Conservation (phyloP, 768 basidiomycete genomes). For the Amanita fuliginea region DNA sequence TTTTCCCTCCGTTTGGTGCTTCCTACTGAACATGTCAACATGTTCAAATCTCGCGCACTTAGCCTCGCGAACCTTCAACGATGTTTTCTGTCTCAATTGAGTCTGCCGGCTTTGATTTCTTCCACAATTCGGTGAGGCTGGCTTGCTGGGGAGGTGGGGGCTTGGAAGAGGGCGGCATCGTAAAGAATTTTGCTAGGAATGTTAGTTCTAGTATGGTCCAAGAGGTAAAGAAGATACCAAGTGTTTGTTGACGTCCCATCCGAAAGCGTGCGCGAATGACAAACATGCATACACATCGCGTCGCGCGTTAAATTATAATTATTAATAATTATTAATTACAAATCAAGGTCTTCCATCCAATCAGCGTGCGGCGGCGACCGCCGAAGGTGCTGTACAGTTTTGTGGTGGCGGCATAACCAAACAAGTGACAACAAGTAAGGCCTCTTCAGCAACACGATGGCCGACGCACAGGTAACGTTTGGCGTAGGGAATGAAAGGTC, state of each 20-base stretch:
- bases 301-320: no score
- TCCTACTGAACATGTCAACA: constrained; percentile 17
- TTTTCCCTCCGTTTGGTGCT: constrained; percentile 29
- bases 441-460: no score
- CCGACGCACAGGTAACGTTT: constrained; percentile 45
- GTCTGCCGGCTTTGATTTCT: constrained; percentile 15
- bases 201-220: neutral
- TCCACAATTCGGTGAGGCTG: constrained; percentile 72
- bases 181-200: constrained; percentile 58
- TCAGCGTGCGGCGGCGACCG: constrained; percentile 14
- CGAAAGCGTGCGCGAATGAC: constrained; percentile 21
- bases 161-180: constrained; percentile 61
- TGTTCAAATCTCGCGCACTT: neutral
- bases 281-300: constrained; percentile 40
- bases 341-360: constrained; percentile 1
- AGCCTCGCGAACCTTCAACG: neutral
- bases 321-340: constrained; percentile 2
- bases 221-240: constrained; percentile 31
- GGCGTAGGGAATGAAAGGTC: neutral
- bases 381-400: constrained; percentile 34
- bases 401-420: constrained; percentile 24
- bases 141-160: constrained; percentile 64
- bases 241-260: constrained; percentile 69
- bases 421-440: constrained; percentile 35
- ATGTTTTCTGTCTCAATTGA: neutral